These are phyloP conservation scores for Rhodotorula mucilaginosa DNA, from an alignment of 1,284 basidiomycete genomes.

Conservation along the genomic window DNA sequence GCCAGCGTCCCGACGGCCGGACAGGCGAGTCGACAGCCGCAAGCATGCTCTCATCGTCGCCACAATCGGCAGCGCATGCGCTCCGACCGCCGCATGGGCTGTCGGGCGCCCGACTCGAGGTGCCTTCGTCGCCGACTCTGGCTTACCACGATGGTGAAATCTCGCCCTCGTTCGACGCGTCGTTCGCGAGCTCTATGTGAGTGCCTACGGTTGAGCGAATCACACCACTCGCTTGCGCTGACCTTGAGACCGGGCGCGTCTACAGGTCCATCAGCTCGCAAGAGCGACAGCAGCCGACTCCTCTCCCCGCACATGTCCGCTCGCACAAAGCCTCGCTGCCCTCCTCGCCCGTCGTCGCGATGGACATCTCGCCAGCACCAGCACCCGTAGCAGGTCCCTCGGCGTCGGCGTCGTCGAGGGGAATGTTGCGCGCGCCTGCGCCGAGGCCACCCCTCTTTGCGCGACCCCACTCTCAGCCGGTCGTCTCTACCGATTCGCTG, in stretches of 20 bases:
- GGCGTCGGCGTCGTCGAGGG: background rate
- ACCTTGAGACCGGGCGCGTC: too few species aligned
- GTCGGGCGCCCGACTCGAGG: constrained; percentile 7
- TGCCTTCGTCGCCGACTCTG: constrained; percentile 31
- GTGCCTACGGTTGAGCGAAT: background rate
- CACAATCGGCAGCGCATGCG: background rate
- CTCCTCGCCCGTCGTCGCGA: constrained; percentile 20
- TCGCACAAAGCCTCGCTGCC: background rate
- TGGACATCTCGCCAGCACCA: constrained; percentile 37
- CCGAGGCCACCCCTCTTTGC: constrained; percentile 21
- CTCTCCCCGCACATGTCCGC: constrained; percentile 11
- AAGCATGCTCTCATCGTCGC: constrained; percentile 25
- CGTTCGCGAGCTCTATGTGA: constrained; percentile 40
- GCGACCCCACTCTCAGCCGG: constrained; percentile 13
- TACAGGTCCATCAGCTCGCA: constrained; percentile 37
- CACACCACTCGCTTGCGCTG: too few species aligned
- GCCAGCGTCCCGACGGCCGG: background rate
- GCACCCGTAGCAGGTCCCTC: background rate
- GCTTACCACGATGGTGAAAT: constrained; percentile 37
- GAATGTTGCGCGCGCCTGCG: background rate
- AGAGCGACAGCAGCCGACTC: constrained; percentile 18
- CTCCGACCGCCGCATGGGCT: background rate
- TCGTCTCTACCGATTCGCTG: background rate
- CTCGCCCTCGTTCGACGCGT: constrained; percentile 38
- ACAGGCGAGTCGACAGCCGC: background rate